phyloP scores from a whole-genome alignment of 208 protist genomes.

The Balamuthia mandrillaris region DNA sequence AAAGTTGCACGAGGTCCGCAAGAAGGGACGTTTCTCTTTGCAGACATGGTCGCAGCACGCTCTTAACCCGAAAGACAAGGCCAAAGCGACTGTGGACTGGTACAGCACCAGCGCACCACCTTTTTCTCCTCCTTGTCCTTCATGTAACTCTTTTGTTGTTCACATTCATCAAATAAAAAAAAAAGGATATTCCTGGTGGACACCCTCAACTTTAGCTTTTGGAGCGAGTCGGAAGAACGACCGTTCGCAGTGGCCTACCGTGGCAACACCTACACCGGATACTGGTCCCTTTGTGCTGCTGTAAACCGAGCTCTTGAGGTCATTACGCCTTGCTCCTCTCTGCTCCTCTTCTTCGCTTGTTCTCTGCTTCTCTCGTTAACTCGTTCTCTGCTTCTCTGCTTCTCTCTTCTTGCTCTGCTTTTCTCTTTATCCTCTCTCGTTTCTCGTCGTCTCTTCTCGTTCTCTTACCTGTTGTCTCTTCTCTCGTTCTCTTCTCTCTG shows the following conservation, averaged over 20 bases:
- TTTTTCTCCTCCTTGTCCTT: not conserved
- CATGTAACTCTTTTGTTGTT: too few species aligned
- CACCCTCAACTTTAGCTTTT: conserved; percentile 66
- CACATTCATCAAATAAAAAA: too few species aligned
- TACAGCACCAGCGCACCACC: not conserved
- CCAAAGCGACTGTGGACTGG: not conserved
- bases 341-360: too few species aligned
- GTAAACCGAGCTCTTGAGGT: conserved; percentile 57
- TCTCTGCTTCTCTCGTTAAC: not conserved
- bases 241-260: conserved; percentile 16
- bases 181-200: conserved; percentile 64
- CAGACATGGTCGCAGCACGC: not conserved
- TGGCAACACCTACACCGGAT: conserved; percentile 46
- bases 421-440: too few species aligned
- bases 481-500: not conserved
- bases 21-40: conserved; percentile 1
- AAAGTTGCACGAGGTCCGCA: not conserved
- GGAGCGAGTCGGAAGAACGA: conserved; percentile 42
- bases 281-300: conserved; percentile 57
- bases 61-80: conserved; percentile 22
- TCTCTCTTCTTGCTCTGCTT: too few species aligned
- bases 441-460: not conserved
- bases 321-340: too few species aligned
- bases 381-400: not conserved
- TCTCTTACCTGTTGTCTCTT: not conserved